Percentiles rank a stretch among this genome's conserved stretches.
Evolutionary conservation across 1,139 yeast species (phyloP).

Genomic region (Arxiozyma slooffiae): DNA sequence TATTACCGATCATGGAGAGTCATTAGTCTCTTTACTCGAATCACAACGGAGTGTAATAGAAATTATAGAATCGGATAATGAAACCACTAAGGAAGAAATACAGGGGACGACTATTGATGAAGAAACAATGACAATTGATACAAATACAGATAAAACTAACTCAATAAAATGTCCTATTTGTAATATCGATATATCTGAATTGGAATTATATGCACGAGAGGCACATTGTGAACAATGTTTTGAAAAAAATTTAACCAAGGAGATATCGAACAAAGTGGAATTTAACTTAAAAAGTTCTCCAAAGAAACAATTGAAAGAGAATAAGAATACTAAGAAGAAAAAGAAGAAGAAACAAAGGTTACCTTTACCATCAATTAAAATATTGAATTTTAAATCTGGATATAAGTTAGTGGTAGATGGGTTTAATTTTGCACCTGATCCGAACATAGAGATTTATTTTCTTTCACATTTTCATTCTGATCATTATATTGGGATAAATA

Average conservation of each 20-base stretch:
- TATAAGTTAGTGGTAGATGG: constrained; percentile 56
- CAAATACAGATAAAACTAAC: background rate
- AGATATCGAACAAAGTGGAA: background rate
- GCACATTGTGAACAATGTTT: constrained; percentile 54
- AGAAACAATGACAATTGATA: constrained; percentile 1
- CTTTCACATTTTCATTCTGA: constrained; percentile 85
- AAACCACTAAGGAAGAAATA: background rate
- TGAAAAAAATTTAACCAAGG: constrained; percentile 6
- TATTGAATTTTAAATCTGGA: constrained; percentile 36
- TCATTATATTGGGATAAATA: constrained; percentile 79
- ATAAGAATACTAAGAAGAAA: background rate
- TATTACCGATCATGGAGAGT: background rate
- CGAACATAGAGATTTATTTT: constrained; percentile 42
- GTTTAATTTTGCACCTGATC: constrained; percentile 45
- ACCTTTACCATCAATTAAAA: constrained; percentile 49
- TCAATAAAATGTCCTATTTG: constrained; percentile 44
- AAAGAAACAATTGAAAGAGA: background rate
- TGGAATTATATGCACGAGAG: constrained; percentile 38
- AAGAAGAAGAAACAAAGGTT: constrained; percentile 19
- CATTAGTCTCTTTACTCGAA: background rate
- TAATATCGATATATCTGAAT: constrained; percentile 29
- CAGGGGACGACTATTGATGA: constrained; percentile 1
- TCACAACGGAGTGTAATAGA: background rate
- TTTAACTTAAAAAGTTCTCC: background rate
- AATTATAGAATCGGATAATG: background rate